These are phyloP conservation scores for Effrenium voratum DNA, from an alignment of 73 alveolate genomes.

Conservation along the genomic window DNA sequence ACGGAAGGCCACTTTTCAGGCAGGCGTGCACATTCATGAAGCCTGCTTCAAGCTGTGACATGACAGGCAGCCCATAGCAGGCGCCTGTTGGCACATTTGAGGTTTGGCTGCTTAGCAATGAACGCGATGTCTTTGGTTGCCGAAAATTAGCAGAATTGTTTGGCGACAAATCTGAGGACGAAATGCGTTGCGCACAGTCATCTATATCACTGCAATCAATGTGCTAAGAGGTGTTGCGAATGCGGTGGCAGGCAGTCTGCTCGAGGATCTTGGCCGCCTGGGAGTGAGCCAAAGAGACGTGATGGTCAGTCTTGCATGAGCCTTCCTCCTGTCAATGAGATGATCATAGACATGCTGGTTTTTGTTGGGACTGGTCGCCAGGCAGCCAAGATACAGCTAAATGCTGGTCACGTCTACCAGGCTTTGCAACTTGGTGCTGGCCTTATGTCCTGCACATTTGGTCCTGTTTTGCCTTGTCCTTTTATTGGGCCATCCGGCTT, in stretches of 20 bases:
- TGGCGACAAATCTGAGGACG: too few species aligned
- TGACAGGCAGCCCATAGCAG: too few species aligned
- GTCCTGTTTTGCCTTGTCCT: too few species aligned
- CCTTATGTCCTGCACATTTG: background rate
- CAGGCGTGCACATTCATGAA: background rate
- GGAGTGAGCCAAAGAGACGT: constrained; percentile 26
- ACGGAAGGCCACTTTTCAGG: constrained; percentile 45
- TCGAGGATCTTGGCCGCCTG: constrained; percentile 12
- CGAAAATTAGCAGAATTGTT: too few species aligned
- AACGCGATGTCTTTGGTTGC: too few species aligned
- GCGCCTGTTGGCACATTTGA: too few species aligned
- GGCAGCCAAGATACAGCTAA: constrained; percentile 58
- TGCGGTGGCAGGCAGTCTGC: constrained; percentile 43
- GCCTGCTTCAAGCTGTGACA: background rate
- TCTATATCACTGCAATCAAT: too few species aligned
- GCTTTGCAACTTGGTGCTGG: constrained; percentile 8
- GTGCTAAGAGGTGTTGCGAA: too few species aligned
- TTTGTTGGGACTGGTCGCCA: background rate
- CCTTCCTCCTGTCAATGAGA: background rate
- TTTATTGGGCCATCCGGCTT: too few species aligned
- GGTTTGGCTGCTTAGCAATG: too few species aligned
- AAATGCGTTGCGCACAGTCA: too few species aligned
- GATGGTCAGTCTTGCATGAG: background rate
- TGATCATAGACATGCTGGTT: background rate
- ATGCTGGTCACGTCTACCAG: constrained; percentile 65